A percentile compares a stretch with the other conserved stretches of the same genome.
Evolutionary conservation across 2,329 filamentous ascomycete genomes (phyloP).

Genomic region (Mollisiaceae sp.): DNA sequence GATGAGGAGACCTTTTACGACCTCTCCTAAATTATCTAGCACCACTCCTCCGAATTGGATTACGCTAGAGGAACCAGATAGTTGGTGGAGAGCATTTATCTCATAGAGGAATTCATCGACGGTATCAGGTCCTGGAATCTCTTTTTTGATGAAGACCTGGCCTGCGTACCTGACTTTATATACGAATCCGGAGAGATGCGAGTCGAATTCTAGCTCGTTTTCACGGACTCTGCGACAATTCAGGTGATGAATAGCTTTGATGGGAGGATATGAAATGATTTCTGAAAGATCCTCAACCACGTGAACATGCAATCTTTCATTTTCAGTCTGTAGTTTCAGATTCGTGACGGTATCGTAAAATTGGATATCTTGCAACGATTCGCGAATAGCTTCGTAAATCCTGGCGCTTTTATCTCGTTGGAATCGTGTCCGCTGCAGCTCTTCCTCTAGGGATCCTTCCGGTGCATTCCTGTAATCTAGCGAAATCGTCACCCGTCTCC

Average conservation of each 20-base stretch:
- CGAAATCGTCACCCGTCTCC: constrained; percentile 90
- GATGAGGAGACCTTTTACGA: constrained; percentile 88
- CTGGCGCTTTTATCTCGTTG: constrained; percentile 91
- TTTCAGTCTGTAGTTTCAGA: constrained; percentile 86
- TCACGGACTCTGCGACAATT: constrained; percentile 69
- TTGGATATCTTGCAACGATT: constrained; percentile 89
- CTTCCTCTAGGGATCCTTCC: constrained; percentile 81
- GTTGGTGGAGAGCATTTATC: constrained; percentile 86
- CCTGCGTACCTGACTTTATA: constrained; percentile 83
- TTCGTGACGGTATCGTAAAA: constrained; percentile 98
- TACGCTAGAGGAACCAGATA: constrained; percentile 75
- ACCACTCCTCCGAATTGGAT: constrained; percentile 89
- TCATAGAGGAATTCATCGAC: constrained; percentile 98
- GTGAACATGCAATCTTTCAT: constrained; percentile 89
- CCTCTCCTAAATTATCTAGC: constrained; percentile 73
- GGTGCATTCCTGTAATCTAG: constrained; percentile 87
- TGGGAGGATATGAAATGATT: constrained; percentile 83
- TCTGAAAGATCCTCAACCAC: constrained; percentile 93
- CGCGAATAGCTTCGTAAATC: constrained; percentile 93
- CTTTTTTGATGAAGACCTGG: constrained; percentile 87
- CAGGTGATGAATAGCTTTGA: constrained; percentile 76
- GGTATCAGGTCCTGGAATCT: constrained; percentile 93
- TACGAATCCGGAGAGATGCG: constrained; percentile 95
- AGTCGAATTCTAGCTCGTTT: constrained; percentile 79
- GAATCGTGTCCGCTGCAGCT: constrained; percentile 76